Evolutionary conservation across 805 yeast species (phyloP).

Genomic region (Candida germanica): DNA sequence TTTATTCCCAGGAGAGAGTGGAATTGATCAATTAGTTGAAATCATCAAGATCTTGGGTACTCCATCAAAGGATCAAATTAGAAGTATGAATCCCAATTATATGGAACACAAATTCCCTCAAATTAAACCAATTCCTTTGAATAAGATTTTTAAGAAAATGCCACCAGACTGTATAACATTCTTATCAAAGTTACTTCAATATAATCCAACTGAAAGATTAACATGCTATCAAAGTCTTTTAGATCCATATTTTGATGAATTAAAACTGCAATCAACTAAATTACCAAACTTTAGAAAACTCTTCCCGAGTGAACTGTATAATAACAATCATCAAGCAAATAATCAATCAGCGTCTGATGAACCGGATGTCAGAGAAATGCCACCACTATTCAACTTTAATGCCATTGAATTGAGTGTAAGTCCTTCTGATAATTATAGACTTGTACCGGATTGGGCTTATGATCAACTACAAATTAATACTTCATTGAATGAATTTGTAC

Average conservation of each 20-base stretch:
- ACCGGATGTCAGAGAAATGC: constrained; percentile 42
- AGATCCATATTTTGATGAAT: constrained; percentile 54
- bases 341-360: constrained; percentile 39
- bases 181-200: constrained; percentile 55
- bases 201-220: constrained; percentile 65
- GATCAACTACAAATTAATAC: constrained; percentile 11
- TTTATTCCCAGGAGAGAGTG: constrained; percentile 95
- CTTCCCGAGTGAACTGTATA: constrained; percentile 34
- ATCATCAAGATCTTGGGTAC: constrained; percentile 95
- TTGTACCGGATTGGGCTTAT: constrained; percentile 42
- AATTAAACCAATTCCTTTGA: constrained; percentile 73
- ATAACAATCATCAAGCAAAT: constrained; percentile 13
- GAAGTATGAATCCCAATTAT: constrained; percentile 93
- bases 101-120: constrained; percentile 96
- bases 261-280: constrained; percentile 36
- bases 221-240: constrained; percentile 54
- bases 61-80: constrained; percentile 87
- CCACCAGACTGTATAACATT: constrained; percentile 54
- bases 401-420: constrained; percentile 49
- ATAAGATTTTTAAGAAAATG: constrained; percentile 60
- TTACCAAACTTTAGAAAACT: constrained; percentile 44
- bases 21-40: constrained; percentile 95
- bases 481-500: constrained; percentile 12
- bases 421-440: constrained; percentile 34
- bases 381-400: constrained; percentile 51